Evolutionary conservation across 208 protist species (phyloP).

Genomic region (Naegleria fowleri): DNA sequence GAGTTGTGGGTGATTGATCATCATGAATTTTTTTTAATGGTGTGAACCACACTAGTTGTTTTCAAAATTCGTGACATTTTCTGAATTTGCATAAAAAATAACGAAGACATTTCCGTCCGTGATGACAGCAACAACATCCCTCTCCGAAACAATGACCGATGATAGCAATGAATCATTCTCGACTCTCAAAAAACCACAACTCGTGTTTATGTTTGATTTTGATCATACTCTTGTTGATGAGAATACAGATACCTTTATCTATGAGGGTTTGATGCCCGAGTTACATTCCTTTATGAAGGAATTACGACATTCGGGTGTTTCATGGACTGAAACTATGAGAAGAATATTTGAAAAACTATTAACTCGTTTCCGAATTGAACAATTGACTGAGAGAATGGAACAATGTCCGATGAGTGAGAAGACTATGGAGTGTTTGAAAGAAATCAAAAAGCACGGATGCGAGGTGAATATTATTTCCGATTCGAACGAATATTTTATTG

Average conservation of each 20-base stretch:
- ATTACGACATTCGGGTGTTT: background rate
- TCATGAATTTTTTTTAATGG: too few relatives aligned
- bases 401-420: background rate
- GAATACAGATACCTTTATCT: background rate
- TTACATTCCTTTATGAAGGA: background rate
- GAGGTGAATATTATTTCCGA: background rate
- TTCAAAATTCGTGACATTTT: too few relatives aligned
- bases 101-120: too few relatives aligned
- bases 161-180: too few relatives aligned
- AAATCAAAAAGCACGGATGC: background rate
- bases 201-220: constrained; percentile 1
- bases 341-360: background rate
- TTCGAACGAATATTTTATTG: background rate
- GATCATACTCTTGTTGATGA: background rate
- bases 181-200: too few relatives aligned
- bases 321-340: background rate
- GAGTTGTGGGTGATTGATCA: too few relatives aligned
- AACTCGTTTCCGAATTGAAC: background rate
- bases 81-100: too few relatives aligned
- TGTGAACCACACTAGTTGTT: too few relatives aligned
- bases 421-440: background rate
- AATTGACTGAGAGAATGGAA: background rate
- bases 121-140: too few relatives aligned
- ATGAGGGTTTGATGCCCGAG: background rate
- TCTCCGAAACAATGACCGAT: too few relatives aligned